These are phyloP conservation scores for Pythium grandisporangium DNA, from an alignment of 352 stramenopile species.

Conservation along the genomic window DNA sequence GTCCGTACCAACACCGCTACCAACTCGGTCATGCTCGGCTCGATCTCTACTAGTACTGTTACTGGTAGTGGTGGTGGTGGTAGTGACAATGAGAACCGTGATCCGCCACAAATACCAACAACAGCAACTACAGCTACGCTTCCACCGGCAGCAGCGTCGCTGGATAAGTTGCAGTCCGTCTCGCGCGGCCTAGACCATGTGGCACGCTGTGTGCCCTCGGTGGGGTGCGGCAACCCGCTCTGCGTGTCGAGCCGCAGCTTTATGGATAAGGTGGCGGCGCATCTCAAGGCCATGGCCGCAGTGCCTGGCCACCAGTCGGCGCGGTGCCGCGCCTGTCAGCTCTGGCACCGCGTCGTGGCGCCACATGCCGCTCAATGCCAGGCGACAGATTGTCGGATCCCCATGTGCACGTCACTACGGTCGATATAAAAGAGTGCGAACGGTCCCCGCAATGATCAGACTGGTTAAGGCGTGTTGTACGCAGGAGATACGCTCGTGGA, in stretches of 20 bases:
- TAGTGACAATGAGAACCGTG: not conserved
- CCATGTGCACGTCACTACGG: conserved; percentile 9
- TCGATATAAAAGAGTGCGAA: no score
- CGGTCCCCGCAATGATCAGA: no score
- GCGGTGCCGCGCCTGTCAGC: conserved; percentile 11
- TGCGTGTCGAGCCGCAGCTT: conserved; percentile 16
- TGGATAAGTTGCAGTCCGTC: conserved; percentile 18
- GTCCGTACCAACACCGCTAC: conserved; percentile 1
- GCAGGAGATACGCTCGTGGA: no score
- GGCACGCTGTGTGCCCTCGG: conserved; percentile 6
- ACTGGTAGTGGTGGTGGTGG: conserved; percentile 7
- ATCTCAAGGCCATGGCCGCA: conserved; percentile 11
- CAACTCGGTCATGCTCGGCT: conserved; percentile 14
- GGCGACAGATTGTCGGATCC: conserved; percentile 12
- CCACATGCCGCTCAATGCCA: conserved; percentile 16
- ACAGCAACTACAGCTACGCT: not conserved
- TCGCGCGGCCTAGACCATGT: conserved; percentile 16
- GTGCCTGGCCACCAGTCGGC: conserved; percentile 10
- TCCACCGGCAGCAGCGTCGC: conserved; percentile 1
- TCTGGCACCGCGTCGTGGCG: conserved; percentile 15
- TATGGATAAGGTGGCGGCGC: conserved; percentile 15
- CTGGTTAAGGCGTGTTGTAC: no score
- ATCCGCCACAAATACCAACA: not conserved
- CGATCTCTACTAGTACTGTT: conserved; percentile 8
- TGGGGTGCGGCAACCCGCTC: conserved; percentile 13